Evolutionary conservation across 2,329 filamentous ascomycete species (phyloP).

Genomic region (Cadophora malorum): DNA sequence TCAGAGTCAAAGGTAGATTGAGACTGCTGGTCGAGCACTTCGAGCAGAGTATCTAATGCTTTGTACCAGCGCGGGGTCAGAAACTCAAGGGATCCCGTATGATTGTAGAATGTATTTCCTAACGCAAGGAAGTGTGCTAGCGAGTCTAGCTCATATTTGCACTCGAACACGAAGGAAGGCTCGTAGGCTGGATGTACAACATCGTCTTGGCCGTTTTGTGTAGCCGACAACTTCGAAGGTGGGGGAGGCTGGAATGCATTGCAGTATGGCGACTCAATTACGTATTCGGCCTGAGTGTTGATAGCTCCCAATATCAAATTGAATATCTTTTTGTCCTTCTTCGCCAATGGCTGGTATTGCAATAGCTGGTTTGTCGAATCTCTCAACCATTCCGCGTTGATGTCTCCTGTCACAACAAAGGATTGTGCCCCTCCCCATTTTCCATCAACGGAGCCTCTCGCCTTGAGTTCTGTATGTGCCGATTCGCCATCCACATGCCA

Average conservation of each 20-base stretch:
- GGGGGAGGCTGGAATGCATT: constrained; percentile 97
- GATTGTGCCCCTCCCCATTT: constrained; percentile 86
- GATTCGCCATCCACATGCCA: constrained; percentile 68
- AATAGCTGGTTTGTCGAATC: constrained; percentile 93
- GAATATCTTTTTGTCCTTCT: constrained; percentile 78
- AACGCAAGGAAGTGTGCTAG: constrained; percentile 89
- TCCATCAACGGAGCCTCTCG: constrained; percentile 52
- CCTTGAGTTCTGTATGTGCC: constrained; percentile 49
- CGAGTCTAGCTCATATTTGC: constrained; percentile 98
- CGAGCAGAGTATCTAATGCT: constrained; percentile 76
- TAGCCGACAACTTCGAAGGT: constrained; percentile 74
- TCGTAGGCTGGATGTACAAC: constrained; percentile 87
- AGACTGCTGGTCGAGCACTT: constrained; percentile 79
- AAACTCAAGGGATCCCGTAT: constrained; percentile 80
- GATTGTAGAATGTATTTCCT: constrained; percentile 83
- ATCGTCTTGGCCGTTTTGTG: constrained; percentile 83
- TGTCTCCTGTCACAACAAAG: constrained; percentile 93
- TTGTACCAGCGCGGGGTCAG: constrained; percentile 78
- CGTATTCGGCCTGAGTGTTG: constrained; percentile 94
- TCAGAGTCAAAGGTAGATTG: constrained; percentile 77
- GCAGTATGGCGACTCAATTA: constrained; percentile 95
- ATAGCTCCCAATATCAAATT: constrained; percentile 89
- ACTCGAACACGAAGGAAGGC: constrained; percentile 87
- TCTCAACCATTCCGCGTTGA: constrained; percentile 90
- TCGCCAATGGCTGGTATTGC: constrained; percentile 86